These are phyloP conservation scores for Rhodamnia argentea DNA, from an alignment of 345 rosid species.

Conservation along the genomic window DNA sequence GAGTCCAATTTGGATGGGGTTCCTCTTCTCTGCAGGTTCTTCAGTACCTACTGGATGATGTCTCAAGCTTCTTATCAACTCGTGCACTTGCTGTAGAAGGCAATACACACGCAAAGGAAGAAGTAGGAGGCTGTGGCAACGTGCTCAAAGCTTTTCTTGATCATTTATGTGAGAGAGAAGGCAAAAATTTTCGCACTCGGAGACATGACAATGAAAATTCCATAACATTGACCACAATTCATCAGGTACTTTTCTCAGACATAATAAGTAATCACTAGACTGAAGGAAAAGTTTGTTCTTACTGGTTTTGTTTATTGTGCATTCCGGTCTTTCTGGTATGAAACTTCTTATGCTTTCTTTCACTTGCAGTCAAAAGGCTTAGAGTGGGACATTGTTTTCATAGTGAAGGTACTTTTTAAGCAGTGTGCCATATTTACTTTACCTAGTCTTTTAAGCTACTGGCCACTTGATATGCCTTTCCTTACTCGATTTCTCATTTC, in stretches of 20 bases:
- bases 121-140: slow-evolving; percentile 44
- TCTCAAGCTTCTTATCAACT: slow-evolving; percentile 58
- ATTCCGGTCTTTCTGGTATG: neutral
- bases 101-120: slow-evolving; percentile 16
- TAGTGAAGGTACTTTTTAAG: slow-evolving; percentile 59
- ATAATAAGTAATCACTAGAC: neutral
- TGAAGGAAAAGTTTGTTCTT: neutral
- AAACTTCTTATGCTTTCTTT: neutral
- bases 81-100: slow-evolving; percentile 23
- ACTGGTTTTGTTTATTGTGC: neutral
- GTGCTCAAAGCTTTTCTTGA: slow-evolving; percentile 50
- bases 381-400: slow-evolving; percentile 93
- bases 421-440: neutral
- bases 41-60: slow-evolving; percentile 82
- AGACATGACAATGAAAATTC: slow-evolving; percentile 70
- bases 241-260: slow-evolving; percentile 48
- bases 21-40: slow-evolving; percentile 54
- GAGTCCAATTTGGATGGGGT: neutral
- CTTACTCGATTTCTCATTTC: neutral
- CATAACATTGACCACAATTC: slow-evolving; percentile 89
- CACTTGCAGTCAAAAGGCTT: slow-evolving; percentile 88
- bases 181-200: slow-evolving; percentile 60
- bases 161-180: slow-evolving; percentile 56
- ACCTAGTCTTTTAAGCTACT: neutral
- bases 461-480: neutral